A percentile compares a stretch with the other conserved stretches of the same genome.
Evolutionary conservation across 2,329 filamentous ascomycete species (phyloP).

Genomic region (Aotearoamyces nothofagi): DNA sequence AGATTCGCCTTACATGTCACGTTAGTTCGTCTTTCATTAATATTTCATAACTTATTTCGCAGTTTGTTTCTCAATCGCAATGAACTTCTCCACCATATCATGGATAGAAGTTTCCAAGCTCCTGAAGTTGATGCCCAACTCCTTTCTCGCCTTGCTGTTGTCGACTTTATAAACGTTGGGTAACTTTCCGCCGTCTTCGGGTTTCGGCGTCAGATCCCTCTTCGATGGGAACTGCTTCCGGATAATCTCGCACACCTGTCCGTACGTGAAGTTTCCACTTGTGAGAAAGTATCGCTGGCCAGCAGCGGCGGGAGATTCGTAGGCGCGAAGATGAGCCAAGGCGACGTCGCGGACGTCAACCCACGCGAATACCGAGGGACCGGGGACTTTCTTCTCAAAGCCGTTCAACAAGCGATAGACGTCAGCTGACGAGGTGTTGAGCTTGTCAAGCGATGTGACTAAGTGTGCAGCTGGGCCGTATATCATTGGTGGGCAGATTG

Average conservation of each 20-base stretch:
- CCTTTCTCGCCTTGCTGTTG: constrained; percentile 11
- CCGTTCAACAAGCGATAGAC: constrained; percentile 52
- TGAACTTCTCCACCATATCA: constrained; percentile 12
- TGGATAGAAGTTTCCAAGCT: constrained; percentile 9
- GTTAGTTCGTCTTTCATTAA: too few species aligned
- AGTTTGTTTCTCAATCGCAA: constrained; percentile 10
- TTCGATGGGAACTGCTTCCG: constrained; percentile 35
- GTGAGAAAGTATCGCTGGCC: constrained; percentile 47
- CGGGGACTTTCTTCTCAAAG: constrained; percentile 33
- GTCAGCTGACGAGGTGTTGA: constrained; percentile 60
- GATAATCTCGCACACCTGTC: constrained; percentile 38
- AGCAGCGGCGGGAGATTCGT: constrained; percentile 36
- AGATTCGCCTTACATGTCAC: too few species aligned
- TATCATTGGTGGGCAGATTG: constrained; percentile 44
- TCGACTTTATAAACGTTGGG: constrained; percentile 11
- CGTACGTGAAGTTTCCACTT: constrained; percentile 41
- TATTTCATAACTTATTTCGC: too few species aligned
- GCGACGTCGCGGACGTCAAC: constrained; percentile 47
- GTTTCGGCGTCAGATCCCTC: constrained; percentile 28
- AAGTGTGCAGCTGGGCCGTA: constrained; percentile 46
- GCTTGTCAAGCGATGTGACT: constrained; percentile 38
- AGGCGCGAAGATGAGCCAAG: constrained; percentile 40
- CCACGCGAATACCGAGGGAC: constrained; percentile 31
- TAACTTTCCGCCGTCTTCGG: constrained; percentile 4
- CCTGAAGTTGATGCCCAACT: constrained; percentile 13